Evolutionary conservation across 2,329 filamentous ascomycete genomes (phyloP), one percentile per base, ranked within the genome.

Genomic region (Talaromyces sp.): DNA sequence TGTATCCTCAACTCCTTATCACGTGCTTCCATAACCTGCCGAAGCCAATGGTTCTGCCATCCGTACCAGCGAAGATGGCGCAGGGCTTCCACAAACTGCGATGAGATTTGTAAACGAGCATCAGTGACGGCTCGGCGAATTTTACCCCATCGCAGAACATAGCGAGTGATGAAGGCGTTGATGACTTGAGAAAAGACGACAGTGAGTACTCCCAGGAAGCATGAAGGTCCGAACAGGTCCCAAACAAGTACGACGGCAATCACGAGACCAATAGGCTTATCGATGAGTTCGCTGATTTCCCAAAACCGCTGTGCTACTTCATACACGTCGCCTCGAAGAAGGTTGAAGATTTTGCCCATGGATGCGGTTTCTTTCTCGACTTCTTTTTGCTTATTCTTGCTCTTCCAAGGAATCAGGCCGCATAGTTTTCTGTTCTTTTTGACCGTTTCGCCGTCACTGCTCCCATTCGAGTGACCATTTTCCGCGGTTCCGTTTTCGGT

Each of bases 291-390:
- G 1, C 89, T 84, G 59, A 95, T 90, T 64, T 96, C 92, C 92
- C 92, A 96, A 69, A 96, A 95, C 48, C 90, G 67, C 64, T 76
- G 74, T 16, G 73, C 74, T 6, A 76, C 73, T 63, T 76, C 73
- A 40, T 77, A 75, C 9, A 73, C 75, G 65, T 76, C 76, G 6
- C 82, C 82, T 40, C 91, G 87, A 81, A 96, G 90, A 1, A 96
- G 77, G 69, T 96, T 96, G 65, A 96, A 83, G 58, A 96, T 95
- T 71, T 96, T 96, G 7, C 92, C 92, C 76, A 93, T 93, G 0
- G 90, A 92, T 0, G 92, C 91, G 1, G 89, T 84, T 61, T 84
- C 79, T 62, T 83, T 82, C 28, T 31, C 46, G 64, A 39, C 64
- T 61, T 73, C 73, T 50, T 70, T 65, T 37, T 66, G 71, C 57